Conservation (phyloP, 2,329 filamentous ascomycete genomes). For the Arthroderma sp. region DNA sequence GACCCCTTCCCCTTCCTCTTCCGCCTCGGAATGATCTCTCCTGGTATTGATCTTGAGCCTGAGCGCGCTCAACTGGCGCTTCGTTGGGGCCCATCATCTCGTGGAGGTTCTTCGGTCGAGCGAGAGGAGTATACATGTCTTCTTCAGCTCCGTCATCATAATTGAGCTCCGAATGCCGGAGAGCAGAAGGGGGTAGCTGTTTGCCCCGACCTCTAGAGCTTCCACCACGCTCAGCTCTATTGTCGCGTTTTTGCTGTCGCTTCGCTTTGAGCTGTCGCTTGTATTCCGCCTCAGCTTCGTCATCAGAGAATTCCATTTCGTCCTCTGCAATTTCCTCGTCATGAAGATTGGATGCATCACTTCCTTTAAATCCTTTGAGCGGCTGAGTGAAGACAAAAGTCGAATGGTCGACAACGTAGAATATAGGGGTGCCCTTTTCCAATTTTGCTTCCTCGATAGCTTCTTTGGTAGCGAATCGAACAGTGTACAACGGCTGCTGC, state of each 20-base stretch:
- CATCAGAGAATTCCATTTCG: constrained; percentile 90
- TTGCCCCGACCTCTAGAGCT: constrained; percentile 21
- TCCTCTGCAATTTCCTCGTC: constrained; percentile 81
- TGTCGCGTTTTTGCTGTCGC: constrained; percentile 42
- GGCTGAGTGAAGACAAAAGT: constrained; percentile 77
- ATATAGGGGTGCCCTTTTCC: constrained; percentile 57
- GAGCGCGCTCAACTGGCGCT: constrained; percentile 21
- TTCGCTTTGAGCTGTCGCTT: constrained; percentile 58
- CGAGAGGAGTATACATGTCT: constrained; percentile 52
- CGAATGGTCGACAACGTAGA: constrained; percentile 66
- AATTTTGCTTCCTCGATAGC: constrained; percentile 57
- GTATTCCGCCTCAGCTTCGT: constrained; percentile 81
- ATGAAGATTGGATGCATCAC: constrained; percentile 86
- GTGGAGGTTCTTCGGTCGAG: constrained; percentile 52
- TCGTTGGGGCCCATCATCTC: constrained; percentile 33
- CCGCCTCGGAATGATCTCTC: constrained; percentile 31
- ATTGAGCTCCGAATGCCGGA: constrained; percentile 38
- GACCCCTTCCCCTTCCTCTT: constrained; percentile 34
- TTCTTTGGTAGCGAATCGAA: constrained; percentile 56
- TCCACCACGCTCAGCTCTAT: constrained; percentile 29
- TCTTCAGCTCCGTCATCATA: constrained; percentile 52
- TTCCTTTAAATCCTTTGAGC: constrained; percentile 67
- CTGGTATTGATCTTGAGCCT: constrained; percentile 7
- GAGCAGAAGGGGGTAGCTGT: constrained; percentile 25
- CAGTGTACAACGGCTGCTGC: constrained; percentile 71